Evolutionary conservation across 169 alveolate genomes (phyloP).

Genomic region (Cryptosporidium parvum): DNA sequence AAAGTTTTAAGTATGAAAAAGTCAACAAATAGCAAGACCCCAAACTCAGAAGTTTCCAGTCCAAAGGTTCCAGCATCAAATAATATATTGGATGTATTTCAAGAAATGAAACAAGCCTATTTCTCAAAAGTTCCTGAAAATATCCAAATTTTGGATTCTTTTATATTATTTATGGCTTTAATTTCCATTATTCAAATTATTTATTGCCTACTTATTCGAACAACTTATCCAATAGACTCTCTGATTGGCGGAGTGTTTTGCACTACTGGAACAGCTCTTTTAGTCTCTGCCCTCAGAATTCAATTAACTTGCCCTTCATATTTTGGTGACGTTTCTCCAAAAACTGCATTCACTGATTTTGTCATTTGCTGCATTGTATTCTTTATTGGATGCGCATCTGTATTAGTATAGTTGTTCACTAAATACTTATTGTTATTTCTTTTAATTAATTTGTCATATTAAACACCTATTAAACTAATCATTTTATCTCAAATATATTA

Average conservation of each 20-base stretch:
- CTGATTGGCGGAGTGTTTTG: constrained; percentile 64
- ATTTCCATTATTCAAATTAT: constrained; percentile 43
- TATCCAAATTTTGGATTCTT: constrained; percentile 46
- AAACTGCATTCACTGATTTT: constrained; percentile 72
- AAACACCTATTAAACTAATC: background rate
- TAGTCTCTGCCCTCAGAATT: constrained; percentile 63
- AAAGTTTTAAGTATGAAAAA: background rate
- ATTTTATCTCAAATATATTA: background rate
- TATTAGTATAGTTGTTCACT: constrained; percentile 5
- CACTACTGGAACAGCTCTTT: constrained; percentile 67
- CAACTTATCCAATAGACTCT: constrained; percentile 63
- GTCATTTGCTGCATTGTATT: constrained; percentile 58
- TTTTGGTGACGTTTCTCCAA: constrained; percentile 51
- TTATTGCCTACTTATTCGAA: constrained; percentile 32
- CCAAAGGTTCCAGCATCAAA: background rate
- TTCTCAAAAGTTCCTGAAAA: constrained; percentile 49
- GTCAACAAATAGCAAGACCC: background rate
- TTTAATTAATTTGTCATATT: background rate
- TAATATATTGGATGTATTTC: constrained; percentile 7
- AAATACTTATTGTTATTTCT: background rate
- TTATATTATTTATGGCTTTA: constrained; percentile 14
- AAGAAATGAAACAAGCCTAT: constrained; percentile 35
- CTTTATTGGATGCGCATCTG: constrained; percentile 74
- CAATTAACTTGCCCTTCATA: constrained; percentile 43
- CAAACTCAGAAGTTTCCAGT: background rate